Evolutionary conservation across 768 basidiomycete species (phyloP).

Genomic region (Omphalotus guepiniiformis): DNA sequence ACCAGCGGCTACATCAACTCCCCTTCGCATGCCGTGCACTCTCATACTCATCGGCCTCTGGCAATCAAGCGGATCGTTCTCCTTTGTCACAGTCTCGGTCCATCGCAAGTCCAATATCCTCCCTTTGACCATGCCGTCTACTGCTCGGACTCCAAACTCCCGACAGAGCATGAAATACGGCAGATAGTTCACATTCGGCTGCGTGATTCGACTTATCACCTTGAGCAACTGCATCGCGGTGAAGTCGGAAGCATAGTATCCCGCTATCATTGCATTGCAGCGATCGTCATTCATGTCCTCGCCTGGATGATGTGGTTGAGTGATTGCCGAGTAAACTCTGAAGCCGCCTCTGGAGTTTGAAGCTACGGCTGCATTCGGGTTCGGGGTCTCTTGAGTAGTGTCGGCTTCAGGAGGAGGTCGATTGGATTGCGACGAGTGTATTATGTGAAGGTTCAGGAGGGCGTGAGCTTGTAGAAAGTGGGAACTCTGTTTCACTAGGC

Average conservation of each 20-base stretch:
- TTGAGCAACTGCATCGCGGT: conserved; percentile 75
- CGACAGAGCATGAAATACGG: conserved; percentile 80
- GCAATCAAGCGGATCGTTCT: conserved; percentile 29
- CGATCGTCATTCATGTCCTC: conserved; percentile 21
- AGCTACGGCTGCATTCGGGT: conserved; percentile 32
- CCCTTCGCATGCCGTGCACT: conserved; percentile 11
- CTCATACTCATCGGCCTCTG: conserved; percentile 12
- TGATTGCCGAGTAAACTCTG: conserved; percentile 50
- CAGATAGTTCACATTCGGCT: conserved; percentile 56
- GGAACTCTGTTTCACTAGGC: conserved; percentile 68
- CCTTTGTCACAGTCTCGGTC: conserved; percentile 66
- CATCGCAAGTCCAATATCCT: conserved; percentile 72
- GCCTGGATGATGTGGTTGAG: conserved; percentile 18
- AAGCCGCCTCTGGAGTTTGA: conserved; percentile 48
- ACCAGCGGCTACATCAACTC: conserved; percentile 3
- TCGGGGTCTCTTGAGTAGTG: conserved; percentile 25
- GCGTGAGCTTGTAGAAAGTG: conserved; percentile 86
- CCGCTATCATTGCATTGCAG: conserved; percentile 32
- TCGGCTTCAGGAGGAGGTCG: conserved; percentile 23
- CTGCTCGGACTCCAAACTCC: conserved; percentile 77
- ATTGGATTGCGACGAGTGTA: conserved; percentile 69
- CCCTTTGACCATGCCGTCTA: conserved; percentile 82
- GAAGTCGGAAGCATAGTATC: conserved; percentile 61
- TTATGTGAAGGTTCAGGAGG: conserved; percentile 80
- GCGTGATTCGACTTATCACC: conserved; percentile 76